Evolutionary conservation across 306 rosid genomes (phyloP).

Genomic region (Cotoneaster glaucophyllus): DNA sequence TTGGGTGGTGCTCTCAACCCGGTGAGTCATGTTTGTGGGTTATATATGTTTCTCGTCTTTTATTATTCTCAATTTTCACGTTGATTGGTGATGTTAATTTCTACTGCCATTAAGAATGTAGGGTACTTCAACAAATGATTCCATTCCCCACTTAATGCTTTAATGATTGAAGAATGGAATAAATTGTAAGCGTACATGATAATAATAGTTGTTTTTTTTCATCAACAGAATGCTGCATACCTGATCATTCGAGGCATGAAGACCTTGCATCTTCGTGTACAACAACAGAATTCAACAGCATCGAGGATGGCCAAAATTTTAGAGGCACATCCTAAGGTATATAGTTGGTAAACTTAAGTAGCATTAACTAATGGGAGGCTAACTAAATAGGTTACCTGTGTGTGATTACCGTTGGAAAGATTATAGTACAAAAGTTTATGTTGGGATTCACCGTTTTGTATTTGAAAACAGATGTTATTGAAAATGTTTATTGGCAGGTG

Average conservation of each 20-base stretch:
- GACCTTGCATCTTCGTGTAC: slow-evolving; percentile 90
- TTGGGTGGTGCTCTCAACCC: slow-evolving; percentile 92
- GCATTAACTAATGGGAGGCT: neutral
- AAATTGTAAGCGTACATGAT: neutral
- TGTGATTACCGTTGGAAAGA: neutral
- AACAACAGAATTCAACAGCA: slow-evolving; percentile 85
- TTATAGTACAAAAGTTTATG: neutral
- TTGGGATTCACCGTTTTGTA: slow-evolving; percentile 4
- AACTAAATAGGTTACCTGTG: neutral
- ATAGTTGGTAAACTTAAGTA: neutral
- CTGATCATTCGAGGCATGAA: slow-evolving; percentile 93
- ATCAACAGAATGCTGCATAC: slow-evolving; percentile 91
- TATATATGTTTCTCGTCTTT: neutral
- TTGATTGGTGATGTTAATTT: neutral
- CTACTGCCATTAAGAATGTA: neutral
- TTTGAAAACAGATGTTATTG: slow-evolving; percentile 11
- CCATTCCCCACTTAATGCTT: neutral
- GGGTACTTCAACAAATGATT: neutral
- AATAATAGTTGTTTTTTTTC: neutral
- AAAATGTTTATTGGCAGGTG: slow-evolving; percentile 51
- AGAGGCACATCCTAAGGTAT: slow-evolving; percentile 99
- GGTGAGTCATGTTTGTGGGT: slow-evolving; percentile 39
- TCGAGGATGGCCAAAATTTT: slow-evolving; percentile 77
- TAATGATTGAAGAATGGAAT: neutral
- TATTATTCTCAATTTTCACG: neutral